These are phyloP conservation scores for Monosporascus sp. DNA, from an alignment of 2,329 filamentous ascomycete genomes.

Conservation along the genomic window DNA sequence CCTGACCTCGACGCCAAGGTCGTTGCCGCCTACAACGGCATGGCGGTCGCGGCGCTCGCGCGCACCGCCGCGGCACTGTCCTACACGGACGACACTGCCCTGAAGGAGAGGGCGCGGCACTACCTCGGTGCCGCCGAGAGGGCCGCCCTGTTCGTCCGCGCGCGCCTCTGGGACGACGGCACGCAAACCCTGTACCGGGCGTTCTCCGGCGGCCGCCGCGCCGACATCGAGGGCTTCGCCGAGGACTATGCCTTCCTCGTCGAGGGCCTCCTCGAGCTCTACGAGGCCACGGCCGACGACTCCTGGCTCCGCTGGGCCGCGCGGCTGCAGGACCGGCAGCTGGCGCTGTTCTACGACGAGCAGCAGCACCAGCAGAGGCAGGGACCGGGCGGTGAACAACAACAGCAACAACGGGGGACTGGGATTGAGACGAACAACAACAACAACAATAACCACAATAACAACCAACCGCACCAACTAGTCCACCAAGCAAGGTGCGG, in stretches of 20 bases:
- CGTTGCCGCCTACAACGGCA: conserved; percentile 80
- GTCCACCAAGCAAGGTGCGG: conserved; percentile 33
- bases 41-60: conserved; percentile 79
- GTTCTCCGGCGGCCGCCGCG: conserved; percentile 60
- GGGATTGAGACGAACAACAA: no score
- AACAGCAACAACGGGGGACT: no score
- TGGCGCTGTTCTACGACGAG: conserved; percentile 70
- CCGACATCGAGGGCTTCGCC: conserved; percentile 68
- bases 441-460: conserved; percentile 21
- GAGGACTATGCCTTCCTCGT: conserved; percentile 94
- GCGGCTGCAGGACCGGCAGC: conserved; percentile 70
- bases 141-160: conserved; percentile 66
- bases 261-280: conserved; percentile 75
- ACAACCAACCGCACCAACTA: conserved; percentile 19
- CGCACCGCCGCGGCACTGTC: conserved; percentile 66
- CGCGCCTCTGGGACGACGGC: conserved; percentile 63
- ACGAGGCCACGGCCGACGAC: conserved; percentile 74
- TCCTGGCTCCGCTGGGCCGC: conserved; percentile 75
- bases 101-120: conserved; percentile 44
- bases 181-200: conserved; percentile 65
- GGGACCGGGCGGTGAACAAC: no score
- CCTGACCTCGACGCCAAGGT: conserved; percentile 86
- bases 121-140: conserved; percentile 63
- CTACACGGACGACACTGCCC: conserved; percentile 44
- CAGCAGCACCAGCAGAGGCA: conserved; percentile 4